Base-by-base conservation (phyloP, 139 green algal species). In the Chloropicon primus region DNA sequence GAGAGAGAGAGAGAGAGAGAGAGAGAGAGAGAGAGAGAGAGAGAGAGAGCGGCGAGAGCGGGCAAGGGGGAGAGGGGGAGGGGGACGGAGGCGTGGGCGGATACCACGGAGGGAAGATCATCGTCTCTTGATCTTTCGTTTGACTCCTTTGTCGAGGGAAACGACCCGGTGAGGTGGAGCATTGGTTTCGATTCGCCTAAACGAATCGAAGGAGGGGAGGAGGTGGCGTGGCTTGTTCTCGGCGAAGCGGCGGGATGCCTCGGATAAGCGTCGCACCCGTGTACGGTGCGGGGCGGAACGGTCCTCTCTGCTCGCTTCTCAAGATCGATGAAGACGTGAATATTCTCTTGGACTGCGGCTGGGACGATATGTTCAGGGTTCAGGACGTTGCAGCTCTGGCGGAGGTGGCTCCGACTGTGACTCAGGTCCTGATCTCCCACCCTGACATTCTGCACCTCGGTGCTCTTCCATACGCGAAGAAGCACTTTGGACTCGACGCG, bases 301-400 rank as follows among this genome's bases (percentile, higher is more conserved):
- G 84, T 54, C 75, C 2, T 87, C 90, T 96, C 1, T 90, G 85
- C 79, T 93, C 89, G 53, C 82, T 97, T 28, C 84, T 97, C 53
- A 71, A 92, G 26, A 75, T 96, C 0, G 85, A 91, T 72, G 77
- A 72, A 5, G 85, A 24, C 53, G 76, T 89, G 25, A 87, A 77
- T 0, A 80, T 97, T 22, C 77, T 98, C 80, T 76, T 98, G 1
- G 94, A 98, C 73, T 97, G 93, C 78, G 94, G 94, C 17, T 98
- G 94, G 94, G 83, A 85, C 26, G 92, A 96, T 1, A 25, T 3
- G 1, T 96, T 90, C 29, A 62, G 41, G 41, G 41, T n/a, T 5
- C 17, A 5, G 10, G 78, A 91, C n/a, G 1, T 74, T 0, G 41
- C 28, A 0, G 28, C 84, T 22, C 79, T 98, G 27, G 72, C 88